Conservation (phyloP, 2,329 filamentous ascomycete species). For the Daldinia sp. region DNA sequence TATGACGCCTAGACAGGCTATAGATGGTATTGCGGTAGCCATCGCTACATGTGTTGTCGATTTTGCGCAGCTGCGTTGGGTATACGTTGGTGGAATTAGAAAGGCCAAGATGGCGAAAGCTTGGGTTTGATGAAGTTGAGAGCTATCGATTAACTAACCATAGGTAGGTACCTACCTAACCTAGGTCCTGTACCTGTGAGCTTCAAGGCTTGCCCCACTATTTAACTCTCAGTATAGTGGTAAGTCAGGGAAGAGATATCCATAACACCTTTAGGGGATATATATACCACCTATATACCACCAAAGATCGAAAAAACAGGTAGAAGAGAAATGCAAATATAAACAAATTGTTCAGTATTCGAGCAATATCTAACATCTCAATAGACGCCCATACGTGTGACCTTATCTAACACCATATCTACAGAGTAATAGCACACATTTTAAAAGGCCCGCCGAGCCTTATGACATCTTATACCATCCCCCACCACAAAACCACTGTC, state of each 20-base stretch:
- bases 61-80: neutral
- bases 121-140: neutral
- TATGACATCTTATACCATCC: neutral
- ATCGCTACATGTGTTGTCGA: constrained; percentile 49
- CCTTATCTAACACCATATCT: constrained; percentile 6
- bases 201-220: constrained; percentile 21
- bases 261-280: neutral
- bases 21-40: constrained; percentile 74
- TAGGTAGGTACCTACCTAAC: no score
- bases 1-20: constrained; percentile 93
- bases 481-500: neutral
- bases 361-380: neutral
- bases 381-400: neutral
- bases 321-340: neutral
- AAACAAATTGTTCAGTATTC: neutral
- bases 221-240: neutral
- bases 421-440: constrained; percentile 6
- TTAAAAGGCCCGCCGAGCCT: neutral
- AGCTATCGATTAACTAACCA: no score
- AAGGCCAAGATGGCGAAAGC: neutral
- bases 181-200: no score
- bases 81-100: neutral
- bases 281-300: neutral
- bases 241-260: constrained; percentile 11
- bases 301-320: no score